Conservation (phyloP, 179 eudicot genomes). For the Monotropa hypopitys region DNA sequence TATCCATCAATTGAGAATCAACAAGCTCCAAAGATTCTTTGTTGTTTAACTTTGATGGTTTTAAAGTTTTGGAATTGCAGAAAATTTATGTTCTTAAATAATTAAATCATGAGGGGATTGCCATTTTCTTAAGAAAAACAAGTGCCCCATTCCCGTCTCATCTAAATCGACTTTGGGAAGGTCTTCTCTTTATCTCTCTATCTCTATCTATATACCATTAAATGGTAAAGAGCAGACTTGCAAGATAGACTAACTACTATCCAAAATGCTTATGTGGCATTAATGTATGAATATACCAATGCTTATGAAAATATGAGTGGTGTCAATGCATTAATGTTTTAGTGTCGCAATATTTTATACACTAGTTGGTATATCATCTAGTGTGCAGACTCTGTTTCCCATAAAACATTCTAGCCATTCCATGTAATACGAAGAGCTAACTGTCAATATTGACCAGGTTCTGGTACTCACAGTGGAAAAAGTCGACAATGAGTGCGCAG, state of each 20-base stretch:
- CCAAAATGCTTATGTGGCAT: background rate
- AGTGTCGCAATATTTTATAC: background rate
- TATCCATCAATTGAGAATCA: too few species aligned
- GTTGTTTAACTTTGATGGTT: background rate
- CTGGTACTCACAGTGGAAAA: slow-evolving; percentile 47
- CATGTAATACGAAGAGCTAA: background rate
- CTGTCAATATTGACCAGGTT: background rate
- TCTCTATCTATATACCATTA: too few species aligned
- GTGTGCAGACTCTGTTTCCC: background rate
- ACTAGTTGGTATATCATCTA: background rate
- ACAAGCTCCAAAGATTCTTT: background rate
- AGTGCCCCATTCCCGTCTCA: background rate
- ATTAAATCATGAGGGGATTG: background rate
- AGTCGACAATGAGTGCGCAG: slow-evolving; percentile 47
- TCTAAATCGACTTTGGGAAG: too few species aligned
- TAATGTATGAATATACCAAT: background rate
- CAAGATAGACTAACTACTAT: background rate
- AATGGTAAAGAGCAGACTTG: too few species aligned
- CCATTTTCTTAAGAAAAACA: background rate
- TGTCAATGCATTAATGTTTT: background rate
- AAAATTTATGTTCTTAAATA: background rate
- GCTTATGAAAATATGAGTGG: background rate
- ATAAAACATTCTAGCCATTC: background rate
- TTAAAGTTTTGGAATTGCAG: background rate
- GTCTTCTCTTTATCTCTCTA: too few species aligned